These are phyloP conservation scores for Didymella keratinophila DNA, from an alignment of 2,329 filamentous ascomycete species.

Conservation along the genomic window DNA sequence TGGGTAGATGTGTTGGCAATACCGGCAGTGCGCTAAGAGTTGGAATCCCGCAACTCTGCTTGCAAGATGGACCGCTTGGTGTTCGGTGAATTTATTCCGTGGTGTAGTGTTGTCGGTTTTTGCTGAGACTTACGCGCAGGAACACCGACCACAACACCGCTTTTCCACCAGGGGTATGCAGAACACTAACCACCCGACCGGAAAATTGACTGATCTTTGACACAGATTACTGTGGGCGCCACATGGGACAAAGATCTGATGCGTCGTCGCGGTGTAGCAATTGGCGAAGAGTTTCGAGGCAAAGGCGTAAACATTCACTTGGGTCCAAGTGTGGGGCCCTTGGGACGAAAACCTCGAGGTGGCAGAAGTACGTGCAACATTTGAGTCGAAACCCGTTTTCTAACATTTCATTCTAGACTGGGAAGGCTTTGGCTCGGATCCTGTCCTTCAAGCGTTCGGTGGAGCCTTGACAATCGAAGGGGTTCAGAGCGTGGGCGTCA, in stretches of 20 bases:
- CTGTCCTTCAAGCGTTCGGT: constrained; percentile 75
- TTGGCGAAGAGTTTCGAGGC: constrained; percentile 75
- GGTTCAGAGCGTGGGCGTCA: constrained; percentile 75
- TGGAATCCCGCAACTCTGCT: constrained; percentile 70
- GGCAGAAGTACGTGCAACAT: constrained; percentile 61
- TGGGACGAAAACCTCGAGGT: constrained; percentile 68
- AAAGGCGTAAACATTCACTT: constrained; percentile 78
- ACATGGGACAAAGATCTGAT: constrained; percentile 78
- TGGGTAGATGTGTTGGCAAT: constrained; percentile 78
- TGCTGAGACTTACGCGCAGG: constrained; percentile 4
- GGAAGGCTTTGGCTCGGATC: constrained; percentile 77
- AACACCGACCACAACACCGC: constrained; percentile 78
- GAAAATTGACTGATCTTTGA: background rate
- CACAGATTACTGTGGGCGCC: constrained; percentile 66
- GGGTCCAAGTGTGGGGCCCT: constrained; percentile 73
- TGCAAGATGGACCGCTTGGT: constrained; percentile 74
- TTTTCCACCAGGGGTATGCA: constrained; percentile 75
- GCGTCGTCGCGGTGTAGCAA: constrained; percentile 70
- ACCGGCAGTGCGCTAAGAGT: constrained; percentile 74
- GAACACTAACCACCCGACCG: no score
- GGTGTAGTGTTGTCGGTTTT: background rate
- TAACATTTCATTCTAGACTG: constrained; percentile 55
- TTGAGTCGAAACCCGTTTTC: background rate
- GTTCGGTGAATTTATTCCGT: constrained; percentile 56
- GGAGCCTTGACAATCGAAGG: constrained; percentile 80